Base-by-base conservation (phyloP, 352 stramenopile genomes). In the Aphanomyces cochlioides region DNA sequence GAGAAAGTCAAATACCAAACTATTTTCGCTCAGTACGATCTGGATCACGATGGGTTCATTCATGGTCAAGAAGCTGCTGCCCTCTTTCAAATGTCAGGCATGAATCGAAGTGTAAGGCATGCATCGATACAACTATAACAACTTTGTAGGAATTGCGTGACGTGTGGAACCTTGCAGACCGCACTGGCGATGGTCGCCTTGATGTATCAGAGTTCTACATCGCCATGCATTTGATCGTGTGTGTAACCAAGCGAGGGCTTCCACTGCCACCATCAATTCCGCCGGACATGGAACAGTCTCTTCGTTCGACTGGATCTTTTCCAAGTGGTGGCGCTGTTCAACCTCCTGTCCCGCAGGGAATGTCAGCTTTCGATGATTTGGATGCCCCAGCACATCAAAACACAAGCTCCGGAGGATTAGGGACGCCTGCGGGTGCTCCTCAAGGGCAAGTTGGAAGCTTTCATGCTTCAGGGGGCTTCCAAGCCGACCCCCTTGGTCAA, bases 181-280 rank as follows among this genome's bases (percentile, higher is more conserved):
- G 79, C 15, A 84, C 81, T 19, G 90, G 96, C 12, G 89, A 98
- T 75, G 97, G 95, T 72, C 89, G 90, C 56, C 85, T 98, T 39
- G 92, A 96, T 67, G 70, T 83, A 34, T 78, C 95, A 34, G 95
- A 98, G 73, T 98, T 98, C 75, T 97, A 95, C 74, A 84, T 98
- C 19, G 93, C 93, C 1, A 98, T 98, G 95, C 95, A 98, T 73
- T 75, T 98, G 67, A 98, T 98, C 75, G 93, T 98, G 19, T 98
- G 95, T 69, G 75, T 98, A 60, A 96, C 84, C 75, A 97, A 97
- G 71, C 86, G 90, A n/a, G 82, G 81, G 7, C 73, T 96, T 7
- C 76, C 86, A 0, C 76, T 97, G 56, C 90, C 90, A 7, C 41
- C 74, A 8, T 77, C 87, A 36, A 73, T 96, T 5, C 90, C 90